Evolutionary conservation across 2,329 filamentous ascomycete genomes (phyloP).

Genomic region (Aspergillus sp.): DNA sequence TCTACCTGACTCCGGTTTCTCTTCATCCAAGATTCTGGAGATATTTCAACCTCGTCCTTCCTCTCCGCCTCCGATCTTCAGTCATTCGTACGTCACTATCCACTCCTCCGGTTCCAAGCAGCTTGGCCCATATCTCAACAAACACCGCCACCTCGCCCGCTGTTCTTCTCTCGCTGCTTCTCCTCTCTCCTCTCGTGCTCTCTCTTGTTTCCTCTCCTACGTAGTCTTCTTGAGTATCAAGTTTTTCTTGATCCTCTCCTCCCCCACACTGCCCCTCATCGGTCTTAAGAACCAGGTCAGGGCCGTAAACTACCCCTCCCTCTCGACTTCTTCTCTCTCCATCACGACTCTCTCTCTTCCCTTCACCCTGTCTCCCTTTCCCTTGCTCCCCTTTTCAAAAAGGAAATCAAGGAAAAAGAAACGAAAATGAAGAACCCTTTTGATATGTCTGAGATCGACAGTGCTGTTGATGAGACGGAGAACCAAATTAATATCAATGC

Average conservation of each 20-base stretch:
- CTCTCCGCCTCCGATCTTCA: constrained; percentile 3
- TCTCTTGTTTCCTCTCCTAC: constrained; percentile 1
- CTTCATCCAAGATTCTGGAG: too few relatives aligned
- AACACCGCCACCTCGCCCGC: not conserved
- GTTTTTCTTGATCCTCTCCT: not conserved
- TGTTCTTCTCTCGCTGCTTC: constrained; percentile 4
- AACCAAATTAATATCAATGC: constrained; percentile 20
- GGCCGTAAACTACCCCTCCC: not conserved
- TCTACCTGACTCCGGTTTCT: too few relatives aligned
- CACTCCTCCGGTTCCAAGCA: too few relatives aligned
- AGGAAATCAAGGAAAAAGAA: constrained; percentile 9
- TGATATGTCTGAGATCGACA: constrained; percentile 23
- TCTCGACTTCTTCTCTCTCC: not conserved
- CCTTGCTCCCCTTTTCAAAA: not conserved
- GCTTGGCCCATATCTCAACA: too few relatives aligned
- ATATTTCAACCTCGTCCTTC: not conserved
- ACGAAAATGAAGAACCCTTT: constrained; percentile 25
- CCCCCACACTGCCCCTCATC: constrained; percentile 2
- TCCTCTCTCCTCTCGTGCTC: constrained; percentile 1
- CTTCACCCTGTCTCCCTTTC: not conserved
- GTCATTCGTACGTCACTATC: constrained; percentile 20
- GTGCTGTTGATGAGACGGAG: constrained; percentile 14
- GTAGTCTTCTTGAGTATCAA: not conserved
- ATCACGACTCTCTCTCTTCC: not conserved
- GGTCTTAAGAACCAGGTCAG: not conserved